These are phyloP conservation scores for Amyloporia xantha DNA, from an alignment of 768 basidiomycete species.

Conservation along the genomic window DNA sequence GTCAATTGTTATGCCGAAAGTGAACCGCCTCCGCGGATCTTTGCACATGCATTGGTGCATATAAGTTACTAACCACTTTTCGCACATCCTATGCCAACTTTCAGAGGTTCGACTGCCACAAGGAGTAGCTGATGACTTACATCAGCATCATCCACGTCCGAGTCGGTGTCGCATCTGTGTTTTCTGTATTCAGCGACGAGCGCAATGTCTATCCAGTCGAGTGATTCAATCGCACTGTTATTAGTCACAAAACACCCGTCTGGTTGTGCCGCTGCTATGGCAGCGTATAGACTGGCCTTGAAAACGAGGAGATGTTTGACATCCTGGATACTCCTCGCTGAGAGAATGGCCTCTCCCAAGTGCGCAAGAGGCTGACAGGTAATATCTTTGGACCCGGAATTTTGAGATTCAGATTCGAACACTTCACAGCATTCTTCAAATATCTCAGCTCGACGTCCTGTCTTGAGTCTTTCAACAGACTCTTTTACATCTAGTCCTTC, in stretches of 20 bases:
- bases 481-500: not conserved
- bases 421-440: not conserved
- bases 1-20: conserved; percentile 25
- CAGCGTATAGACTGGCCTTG: not conserved
- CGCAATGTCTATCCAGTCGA: no score
- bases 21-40: conserved; percentile 22
- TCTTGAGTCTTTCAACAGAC: not conserved
- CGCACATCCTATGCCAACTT: conserved; percentile 1
- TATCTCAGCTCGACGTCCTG: not conserved
- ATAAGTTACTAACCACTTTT: conserved; percentile 23
- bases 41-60: conserved; percentile 22
- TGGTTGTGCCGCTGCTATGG: not conserved
- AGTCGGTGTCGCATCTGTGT: not conserved
- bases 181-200: not conserved
- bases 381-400: not conserved
- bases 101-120: not conserved
- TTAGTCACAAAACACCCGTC: not conserved
- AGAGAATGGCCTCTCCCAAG: not conserved
- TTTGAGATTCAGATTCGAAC: not conserved
- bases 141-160: not conserved
- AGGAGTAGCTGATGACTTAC: not conserved
- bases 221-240: not conserved
- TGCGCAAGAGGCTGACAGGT: not conserved
- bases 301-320: not conserved
- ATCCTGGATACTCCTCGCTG: not conserved